A percentile compares a stretch with the other conserved stretches of the same genome.
Evolutionary conservation across 768 basidiomycete genomes (phyloP).

Genomic region (Kwoniella heveanensis): DNA sequence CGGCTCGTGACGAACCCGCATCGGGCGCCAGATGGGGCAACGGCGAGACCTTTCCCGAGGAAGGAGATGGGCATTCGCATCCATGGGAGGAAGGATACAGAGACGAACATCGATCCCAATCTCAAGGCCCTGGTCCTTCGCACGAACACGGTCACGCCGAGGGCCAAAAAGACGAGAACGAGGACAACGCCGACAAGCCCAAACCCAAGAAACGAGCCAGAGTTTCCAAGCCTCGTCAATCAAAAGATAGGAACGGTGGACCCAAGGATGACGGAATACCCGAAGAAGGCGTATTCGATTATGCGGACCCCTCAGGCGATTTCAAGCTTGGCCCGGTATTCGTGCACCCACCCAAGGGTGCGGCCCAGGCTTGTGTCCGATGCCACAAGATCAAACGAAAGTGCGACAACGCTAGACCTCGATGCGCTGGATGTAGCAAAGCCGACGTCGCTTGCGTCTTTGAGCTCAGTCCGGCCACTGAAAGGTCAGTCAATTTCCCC

Average conservation of each 20-base stretch:
- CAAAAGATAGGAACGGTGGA: slow-evolving; percentile 18
- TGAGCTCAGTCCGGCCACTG: slow-evolving; percentile 43
- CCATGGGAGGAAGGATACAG: slow-evolving; percentile 38
- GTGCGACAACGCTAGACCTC: slow-evolving; percentile 40
- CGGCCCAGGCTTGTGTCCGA: slow-evolving; percentile 46
- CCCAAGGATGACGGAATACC: slow-evolving; percentile 20
- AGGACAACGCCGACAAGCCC: slow-evolving; percentile 14
- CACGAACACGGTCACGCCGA: neutral
- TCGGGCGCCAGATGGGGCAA: neutral
- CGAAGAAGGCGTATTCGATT: slow-evolving; percentile 31
- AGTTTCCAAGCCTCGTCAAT: slow-evolving; percentile 23
- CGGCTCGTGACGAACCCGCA: slow-evolving; percentile 19
- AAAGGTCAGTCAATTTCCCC: slow-evolving; percentile 29
- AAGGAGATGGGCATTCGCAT: slow-evolving; percentile 9
- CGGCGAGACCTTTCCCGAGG: neutral
- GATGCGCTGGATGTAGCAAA: slow-evolving; percentile 42
- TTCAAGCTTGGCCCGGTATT: slow-evolving; percentile 41
- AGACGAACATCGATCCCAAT: slow-evolving; percentile 13
- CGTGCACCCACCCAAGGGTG: slow-evolving; percentile 40
- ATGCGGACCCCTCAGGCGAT: slow-evolving; percentile 37
- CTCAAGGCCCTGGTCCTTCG: neutral
- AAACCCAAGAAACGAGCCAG: slow-evolving; percentile 27
- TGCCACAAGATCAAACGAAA: slow-evolving; percentile 50
- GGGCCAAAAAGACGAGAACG: slow-evolving; percentile 1
- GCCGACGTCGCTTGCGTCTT: slow-evolving; percentile 42